Percentiles rank a stretch among this genome's conserved stretches.
These are phyloP conservation scores for Solanum paucissectum DNA, from an alignment of 257 asterid genomes.

Conservation along the genomic window DNA sequence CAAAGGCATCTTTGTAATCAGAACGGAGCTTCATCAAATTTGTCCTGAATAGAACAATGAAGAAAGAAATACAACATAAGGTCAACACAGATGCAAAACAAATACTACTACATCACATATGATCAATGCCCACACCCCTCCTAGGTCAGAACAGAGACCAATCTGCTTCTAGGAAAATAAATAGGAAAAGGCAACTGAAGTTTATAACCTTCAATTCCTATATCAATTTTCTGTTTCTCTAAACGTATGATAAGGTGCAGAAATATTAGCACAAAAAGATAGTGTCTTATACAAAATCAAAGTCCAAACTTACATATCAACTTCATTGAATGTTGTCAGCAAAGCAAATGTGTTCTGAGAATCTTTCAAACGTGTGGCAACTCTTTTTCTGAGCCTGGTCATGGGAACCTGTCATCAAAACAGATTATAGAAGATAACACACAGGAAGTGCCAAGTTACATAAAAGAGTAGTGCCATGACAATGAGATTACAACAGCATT, in stretches of 20 bases:
- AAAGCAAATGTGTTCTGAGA: constrained; percentile 95
- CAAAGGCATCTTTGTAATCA: constrained; percentile 88
- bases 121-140: neutral
- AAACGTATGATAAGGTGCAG: neutral
- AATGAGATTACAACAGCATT: neutral
- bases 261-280: neutral
- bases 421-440: neutral
- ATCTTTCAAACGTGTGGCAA: constrained; percentile 91
- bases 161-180: neutral
- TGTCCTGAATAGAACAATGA: constrained; percentile 46
- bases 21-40: constrained; percentile 96
- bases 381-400: constrained; percentile 96
- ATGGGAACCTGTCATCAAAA: constrained; percentile 63
- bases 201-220: neutral
- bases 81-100: neutral
- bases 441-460: neutral
- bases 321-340: constrained; percentile 96
- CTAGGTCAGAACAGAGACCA: neutral
- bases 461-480: neutral
- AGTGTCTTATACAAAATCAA: neutral
- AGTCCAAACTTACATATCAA: constrained; percentile 69
- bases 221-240: neutral
- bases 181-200: neutral
- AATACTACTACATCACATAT: neutral
- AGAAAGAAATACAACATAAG: neutral